Percentiles rank a stretch among this genome's conserved stretches.
These are phyloP conservation scores for Myrica gale DNA, from an alignment of 306 rosid genomes.

Conservation along the genomic window DNA sequence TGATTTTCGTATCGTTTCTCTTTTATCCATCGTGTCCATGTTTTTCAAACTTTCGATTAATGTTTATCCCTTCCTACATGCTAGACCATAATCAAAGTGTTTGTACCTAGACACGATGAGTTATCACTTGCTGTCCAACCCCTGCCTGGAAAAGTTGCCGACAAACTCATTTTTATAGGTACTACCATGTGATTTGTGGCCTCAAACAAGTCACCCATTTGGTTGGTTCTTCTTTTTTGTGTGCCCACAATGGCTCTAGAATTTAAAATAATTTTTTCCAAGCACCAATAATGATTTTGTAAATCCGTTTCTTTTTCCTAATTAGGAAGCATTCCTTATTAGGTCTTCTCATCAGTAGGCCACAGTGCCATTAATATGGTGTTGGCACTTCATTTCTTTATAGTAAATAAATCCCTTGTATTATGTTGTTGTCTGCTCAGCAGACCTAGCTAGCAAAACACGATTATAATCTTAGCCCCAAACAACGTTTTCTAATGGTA, in stretches of 20 bases:
- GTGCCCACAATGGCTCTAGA: conserved; percentile 20
- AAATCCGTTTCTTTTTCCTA: conserved; percentile 42
- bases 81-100: conserved; percentile 74
- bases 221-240: conserved; percentile 45
- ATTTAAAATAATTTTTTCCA: conserved; percentile 18
- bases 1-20: conserved; percentile 22
- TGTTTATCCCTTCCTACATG: conserved; percentile 74
- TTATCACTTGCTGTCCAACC: conserved; percentile 58
- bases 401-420: conserved; percentile 17
- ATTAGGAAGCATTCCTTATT: conserved; percentile 56
- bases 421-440: conserved; percentile 36
- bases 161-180: conserved; percentile 76
- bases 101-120: conserved; percentile 45
- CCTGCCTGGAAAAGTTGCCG: conserved; percentile 75
- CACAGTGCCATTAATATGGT: conserved; percentile 37
- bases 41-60: conserved; percentile 49
- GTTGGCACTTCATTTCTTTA: conserved; percentile 30
- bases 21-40: conserved; percentile 60
- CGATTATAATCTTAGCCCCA: conserved; percentile 50
- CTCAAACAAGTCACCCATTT: conserved; percentile 63
- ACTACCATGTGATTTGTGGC: conserved; percentile 82
- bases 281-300: conserved; percentile 49
- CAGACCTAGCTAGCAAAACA: conserved; percentile 32
- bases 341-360: conserved; percentile 39
- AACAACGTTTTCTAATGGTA: conserved; percentile 37